Evolutionary conservation across 225 moss, liverwort and hornwort species (phyloP), one percentile per base, ranked within the genome.

Genomic region (Pseudoscleropodium purum): DNA sequence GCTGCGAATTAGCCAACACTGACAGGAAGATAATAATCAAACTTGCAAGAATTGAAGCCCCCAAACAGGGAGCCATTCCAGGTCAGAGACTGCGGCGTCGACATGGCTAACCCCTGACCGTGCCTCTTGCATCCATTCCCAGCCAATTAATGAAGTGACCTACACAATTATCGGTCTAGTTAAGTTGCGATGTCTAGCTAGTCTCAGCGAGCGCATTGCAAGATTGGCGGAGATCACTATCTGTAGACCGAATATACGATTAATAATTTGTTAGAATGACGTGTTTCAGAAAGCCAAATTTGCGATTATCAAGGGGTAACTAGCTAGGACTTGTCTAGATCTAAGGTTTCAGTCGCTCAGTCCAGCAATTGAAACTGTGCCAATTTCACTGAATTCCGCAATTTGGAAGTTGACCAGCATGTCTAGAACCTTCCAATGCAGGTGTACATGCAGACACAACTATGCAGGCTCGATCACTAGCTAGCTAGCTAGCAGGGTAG

Each of bases 1-100:
- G 90, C 90, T 90, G 87, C 67, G 82, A 87, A 80, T 86, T 82
- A 86, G 65, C 90, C 86, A 65, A n/a, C 59, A 83, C 66, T 37
- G 57, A 67, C 76, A 37, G 15, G 45, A 37, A 41, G 85, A 80
- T 81, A 75, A 75, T 21, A 56, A 56, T 62, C 64, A 67, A 57
- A 57, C 25, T 34, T 57, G 43, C 25, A 34, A 26, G 19, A 52
- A 70, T 39, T 39, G 54, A 7, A 47, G 75, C 76, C 90, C 56
- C 37, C 15, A 82, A 82, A 25, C 67, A 31, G 33, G 89, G 85
- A 81, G 80, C 51, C 80, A 82, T 66, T 37, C 20, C 39, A 19
- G 82, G 43, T 8, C 23, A 29, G 47, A 67, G 82, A n/a, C 19
- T 66, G 6, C 7, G 43, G 23, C 60, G 72, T 56, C 49, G 90